Evolutionary conservation across 2,329 filamentous ascomycete species (phyloP), one percentile per base, ranked within the genome.

Genomic region (Penicillium digitatum): DNA sequence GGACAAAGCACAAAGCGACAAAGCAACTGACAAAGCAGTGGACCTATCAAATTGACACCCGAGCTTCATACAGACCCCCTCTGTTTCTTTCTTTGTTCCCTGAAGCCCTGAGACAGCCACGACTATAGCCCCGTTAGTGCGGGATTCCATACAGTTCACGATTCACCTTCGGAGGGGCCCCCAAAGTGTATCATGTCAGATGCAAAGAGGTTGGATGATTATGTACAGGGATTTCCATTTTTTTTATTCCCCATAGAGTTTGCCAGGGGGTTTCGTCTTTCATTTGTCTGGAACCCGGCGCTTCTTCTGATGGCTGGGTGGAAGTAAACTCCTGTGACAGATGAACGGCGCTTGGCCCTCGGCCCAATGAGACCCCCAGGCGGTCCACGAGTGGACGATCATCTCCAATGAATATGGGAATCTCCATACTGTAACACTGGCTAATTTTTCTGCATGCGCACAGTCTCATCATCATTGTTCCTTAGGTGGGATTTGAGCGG

Each of bases 261-360:
- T 16, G 16, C 4, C 46, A 49, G 39, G 52, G 52, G 39, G 14
- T 47, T 26, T 35, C 43, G 44, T 35, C 26, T 52, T 44, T 35
- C 37, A 50, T 50, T 32, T 44, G 46, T 44, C 22, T 51, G 18
- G 27, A 54, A 34, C 46, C 27, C n/a, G 52, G 52, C 52, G 52
- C 47, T 51, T 55, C 46, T 50, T 32, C 34, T 24, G 18, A 26
- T 52, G 40, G 11, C 48, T 52, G 50, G 20, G 44, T 53, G n/a
- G 47, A 16, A 44, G 45, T 9, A 48, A 48, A n/a, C n/a, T 51
- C 32, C 34, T 54, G 52, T 54, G 52, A 54, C 52, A 54, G 46
- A 50, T 50, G 52, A 46, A 34, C 27, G 48, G 52, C 52, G 52
- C 52, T 55, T 55, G 51, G 47, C 48, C 32, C 24, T 34, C 39